A percentile compares a stretch with the other conserved stretches of the same genome.
phyloP scores from a whole-genome alignment of 345 rosid species.

The Turnera subulata region DNA sequence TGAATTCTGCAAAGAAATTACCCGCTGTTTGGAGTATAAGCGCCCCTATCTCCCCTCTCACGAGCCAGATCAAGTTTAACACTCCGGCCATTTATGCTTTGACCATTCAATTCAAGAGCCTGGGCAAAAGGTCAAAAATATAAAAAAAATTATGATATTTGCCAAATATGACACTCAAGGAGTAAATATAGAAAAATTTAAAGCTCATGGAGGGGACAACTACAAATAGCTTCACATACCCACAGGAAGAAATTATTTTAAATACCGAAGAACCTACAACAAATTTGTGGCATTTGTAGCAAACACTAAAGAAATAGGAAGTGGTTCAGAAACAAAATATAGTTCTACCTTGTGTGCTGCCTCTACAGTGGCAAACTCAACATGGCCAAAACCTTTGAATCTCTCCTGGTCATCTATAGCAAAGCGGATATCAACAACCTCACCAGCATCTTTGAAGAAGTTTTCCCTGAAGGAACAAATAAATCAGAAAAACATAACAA shows the following conservation, averaged over 20 bases:
- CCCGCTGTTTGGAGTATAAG: slow-evolving; percentile 74
- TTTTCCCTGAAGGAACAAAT: slow-evolving; percentile 39
- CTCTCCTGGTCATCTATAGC: slow-evolving; percentile 42
- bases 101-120: slow-evolving; percentile 64
- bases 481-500: neutral
- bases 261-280: no score
- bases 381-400: slow-evolving; percentile 75
- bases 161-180: neutral
- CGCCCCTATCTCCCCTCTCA: slow-evolving; percentile 42
- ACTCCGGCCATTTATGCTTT: slow-evolving; percentile 39
- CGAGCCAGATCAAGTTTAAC: slow-evolving; percentile 70
- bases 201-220: no score
- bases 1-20: slow-evolving; percentile 2
- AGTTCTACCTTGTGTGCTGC: slow-evolving; percentile 65
- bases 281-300: no score
- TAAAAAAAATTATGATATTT: neutral
- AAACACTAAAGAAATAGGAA: neutral
- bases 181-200: neutral
- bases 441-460: slow-evolving; percentile 70
- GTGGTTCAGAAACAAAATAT: neutral
- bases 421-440: slow-evolving; percentile 69
- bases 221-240: no score
- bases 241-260: no score
- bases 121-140: slow-evolving; percentile 7
- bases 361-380: slow-evolving; percentile 68